phyloP scores from a whole-genome alignment of 108 stramenopile species.

The Cyclotella baltica region DNA sequence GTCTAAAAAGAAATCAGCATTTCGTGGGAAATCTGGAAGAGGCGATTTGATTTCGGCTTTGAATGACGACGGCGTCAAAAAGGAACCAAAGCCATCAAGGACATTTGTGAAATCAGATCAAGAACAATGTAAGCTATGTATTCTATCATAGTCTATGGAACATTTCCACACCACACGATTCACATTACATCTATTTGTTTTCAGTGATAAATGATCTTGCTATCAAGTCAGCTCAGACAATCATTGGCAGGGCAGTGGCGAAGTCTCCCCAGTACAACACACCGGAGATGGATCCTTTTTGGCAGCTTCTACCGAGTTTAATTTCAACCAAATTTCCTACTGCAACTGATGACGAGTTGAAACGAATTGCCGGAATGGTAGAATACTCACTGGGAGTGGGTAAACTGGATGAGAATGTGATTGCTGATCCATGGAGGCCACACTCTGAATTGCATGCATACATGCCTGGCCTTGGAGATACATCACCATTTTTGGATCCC shows the following conservation, averaged over 20 bases:
- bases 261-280: slow-evolving; percentile 51
- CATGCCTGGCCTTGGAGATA: slow-evolving; percentile 74
- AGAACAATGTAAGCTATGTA: slow-evolving; percentile 39
- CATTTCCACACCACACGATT: background rate
- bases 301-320: slow-evolving; percentile 80
- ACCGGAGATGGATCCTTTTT: slow-evolving; percentile 77
- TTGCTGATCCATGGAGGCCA: slow-evolving; percentile 75
- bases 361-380: slow-evolving; percentile 80
- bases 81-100: slow-evolving; percentile 30
- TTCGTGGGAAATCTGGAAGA: slow-evolving; percentile 35
- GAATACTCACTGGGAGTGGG: slow-evolving; percentile 55
- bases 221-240: slow-evolving; percentile 45
- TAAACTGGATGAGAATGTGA: slow-evolving; percentile 59
- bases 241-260: slow-evolving; percentile 71
- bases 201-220: slow-evolving; percentile 62
- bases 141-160: background rate
- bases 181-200: background rate
- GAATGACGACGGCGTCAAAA: slow-evolving; percentile 39
- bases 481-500: slow-evolving; percentile 79
- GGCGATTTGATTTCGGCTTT: slow-evolving; percentile 34
- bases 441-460: slow-evolving; percentile 84
- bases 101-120: slow-evolving; percentile 76
- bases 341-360: slow-evolving; percentile 61
- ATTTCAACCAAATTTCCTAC: slow-evolving; percentile 75
- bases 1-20: slow-evolving; percentile 36